Conservation (phyloP, 2,329 filamentous ascomycete genomes). For the Curvularia hawaiiensis region DNA sequence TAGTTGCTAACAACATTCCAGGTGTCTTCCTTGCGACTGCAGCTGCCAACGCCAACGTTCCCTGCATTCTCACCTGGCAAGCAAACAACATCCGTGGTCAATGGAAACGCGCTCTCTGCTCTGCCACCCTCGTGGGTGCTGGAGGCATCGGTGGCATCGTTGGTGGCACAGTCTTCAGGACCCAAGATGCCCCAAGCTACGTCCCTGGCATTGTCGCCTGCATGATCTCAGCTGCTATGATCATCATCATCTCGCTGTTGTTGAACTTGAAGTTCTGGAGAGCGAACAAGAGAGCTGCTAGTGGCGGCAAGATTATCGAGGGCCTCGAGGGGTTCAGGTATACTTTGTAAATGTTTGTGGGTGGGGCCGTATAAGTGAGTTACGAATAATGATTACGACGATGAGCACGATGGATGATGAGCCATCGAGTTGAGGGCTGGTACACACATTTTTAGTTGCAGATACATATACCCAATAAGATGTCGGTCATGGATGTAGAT, state of each 20-base stretch:
- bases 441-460: neutral
- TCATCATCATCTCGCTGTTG: constrained; percentile 40
- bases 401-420: neutral
- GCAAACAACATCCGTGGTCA: constrained; percentile 88
- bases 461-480: neutral
- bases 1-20: neutral
- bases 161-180: constrained; percentile 71
- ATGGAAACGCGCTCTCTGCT: constrained; percentile 84
- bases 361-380: neutral
- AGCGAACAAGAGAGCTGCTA: constrained; percentile 47
- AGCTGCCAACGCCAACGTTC: constrained; percentile 77
- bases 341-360: constrained; percentile 23
- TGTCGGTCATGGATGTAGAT: neutral
- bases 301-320: constrained; percentile 50
- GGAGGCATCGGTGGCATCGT: constrained; percentile 82
- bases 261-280: constrained; percentile 41
- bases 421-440: neutral
- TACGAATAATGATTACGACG: neutral
- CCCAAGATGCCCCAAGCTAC: constrained; percentile 47
- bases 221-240: constrained; percentile 44
- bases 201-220: constrained; percentile 45
- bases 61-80: constrained; percentile 76
- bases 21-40: constrained; percentile 74
- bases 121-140: constrained; percentile 74
- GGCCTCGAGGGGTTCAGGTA: constrained; percentile 41